Evolutionary conservation across 768 basidiomycete genomes (phyloP), one percentile per base, ranked within the genome.

Genomic region (Pulveroboletus sp.): DNA sequence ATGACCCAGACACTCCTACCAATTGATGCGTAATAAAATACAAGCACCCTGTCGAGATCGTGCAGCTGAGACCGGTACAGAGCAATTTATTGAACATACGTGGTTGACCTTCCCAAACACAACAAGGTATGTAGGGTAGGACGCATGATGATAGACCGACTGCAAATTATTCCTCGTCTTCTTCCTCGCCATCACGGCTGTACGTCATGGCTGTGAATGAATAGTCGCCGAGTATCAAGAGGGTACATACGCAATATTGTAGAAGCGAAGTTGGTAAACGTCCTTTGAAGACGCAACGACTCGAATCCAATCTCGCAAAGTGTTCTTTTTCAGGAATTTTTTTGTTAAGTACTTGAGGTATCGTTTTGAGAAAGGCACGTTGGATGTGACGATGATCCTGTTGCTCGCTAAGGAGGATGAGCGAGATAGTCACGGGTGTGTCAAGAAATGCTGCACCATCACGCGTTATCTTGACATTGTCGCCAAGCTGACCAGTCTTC

Each of bases 341-440:
- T 98, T 98, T 55, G 95, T 97, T 52, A 98, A 79, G 75, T 98
- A 99, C 74, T 98, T 97, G 69, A 97, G 84, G 73, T 97, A 97
- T 49, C 91, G 82, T 76, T 98, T 98, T 43, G 95, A 97, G 74
- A 97, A 87, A 48, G 91, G 84, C 67, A 95, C 84, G 64, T 75
- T 84, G 45, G 93, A 86, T 43, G 85, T 83, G 59, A 98, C 82
- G 47, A 84, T 87, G 69, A 98, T 79, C 74, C 86, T 91, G 65
- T 76, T 85, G 71, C 81, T 82, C 55, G 84, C 88, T 90, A 54
- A 19, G 49, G 19, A 32, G 40, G 33, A 40, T 56, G 40, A 37
- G 45, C 23, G 20, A 21, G 32, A 33, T 35, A n/a, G 24, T 48
- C 4, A 52, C 29, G 16, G 13, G 29, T 6, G 16, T 35, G 33